Base-by-base conservation (phyloP, 176 grass and related monocot genomes). In the Stipa capillata region DNA sequence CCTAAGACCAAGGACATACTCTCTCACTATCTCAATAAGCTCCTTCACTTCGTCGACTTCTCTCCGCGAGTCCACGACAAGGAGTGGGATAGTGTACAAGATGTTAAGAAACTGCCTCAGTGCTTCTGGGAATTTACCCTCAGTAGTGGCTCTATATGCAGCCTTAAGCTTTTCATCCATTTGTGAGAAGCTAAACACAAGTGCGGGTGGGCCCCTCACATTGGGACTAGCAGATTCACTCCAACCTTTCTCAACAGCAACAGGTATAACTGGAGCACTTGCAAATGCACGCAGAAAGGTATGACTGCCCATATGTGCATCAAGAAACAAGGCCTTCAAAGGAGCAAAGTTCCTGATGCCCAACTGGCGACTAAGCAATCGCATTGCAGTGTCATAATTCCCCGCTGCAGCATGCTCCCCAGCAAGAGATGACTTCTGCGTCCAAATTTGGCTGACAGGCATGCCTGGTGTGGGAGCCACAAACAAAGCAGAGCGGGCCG, bases 11-110 rank as follows among this genome's bases (percentile, higher is more conserved):
- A 97, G 86, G 18, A 93, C 81, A 44, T 97, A 97, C 60, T 97
- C 94, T 37, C 34, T 89, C 44, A 76, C 90, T 31, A 97, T 91
- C 73, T 89, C 90, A 25, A 93, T 93, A 39, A 97, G 63, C 79
- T 97, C 94, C 69, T 97, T 97, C 40, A 97, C 94, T 82, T 97
- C 90, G 74, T 97, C 94, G 5, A 97, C 94, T 76, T 97, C 94
- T 53, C 90, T 85, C 31, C 94, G 90, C 0, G 94, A 97, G 62
- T 87, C 94, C 32, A 97, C 94, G 11, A 97, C 83, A 18, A 97
- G 63, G n/a, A 97, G 85, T 1, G 94, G 94, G 42, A 97, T 85
- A 44, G 80, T 83, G 50, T 97, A 88, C 29, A 97, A 55, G 73
- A 97, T 93, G 61, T 25, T 93, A 18, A 97, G 83, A 72, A 97